Evolutionary conservation across 306 rosid genomes (phyloP).

Genomic region (Elaeagnus macrophylla): DNA sequence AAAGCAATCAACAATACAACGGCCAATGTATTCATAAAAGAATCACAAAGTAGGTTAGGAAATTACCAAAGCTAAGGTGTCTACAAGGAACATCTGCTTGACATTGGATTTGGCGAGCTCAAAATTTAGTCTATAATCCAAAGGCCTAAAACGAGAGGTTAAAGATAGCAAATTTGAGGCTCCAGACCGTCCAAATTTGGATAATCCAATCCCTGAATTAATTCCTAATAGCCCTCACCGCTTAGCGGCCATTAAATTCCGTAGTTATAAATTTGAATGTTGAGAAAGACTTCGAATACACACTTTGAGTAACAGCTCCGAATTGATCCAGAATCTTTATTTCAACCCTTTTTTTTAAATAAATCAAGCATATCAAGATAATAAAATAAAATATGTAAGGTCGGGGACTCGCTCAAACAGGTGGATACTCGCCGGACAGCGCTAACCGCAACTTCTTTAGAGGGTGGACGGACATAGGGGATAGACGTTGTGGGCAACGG

Average conservation of each 20-base stretch:
- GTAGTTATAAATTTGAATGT: constrained; percentile 9
- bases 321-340: background rate
- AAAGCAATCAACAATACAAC: background rate
- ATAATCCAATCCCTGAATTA: constrained; percentile 27
- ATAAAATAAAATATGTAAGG: too few relatives aligned
- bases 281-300: background rate
- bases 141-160: constrained; percentile 22
- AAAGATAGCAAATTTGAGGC: constrained; percentile 24
- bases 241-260: constrained; percentile 59
- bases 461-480: too few relatives aligned
- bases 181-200: constrained; percentile 31
- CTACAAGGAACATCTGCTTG: constrained; percentile 64
- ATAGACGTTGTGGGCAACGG: too few relatives aligned
- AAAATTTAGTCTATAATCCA: constrained; percentile 35
- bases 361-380: too few relatives aligned
- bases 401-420: too few relatives aligned
- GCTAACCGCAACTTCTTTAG: too few relatives aligned
- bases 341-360: too few relatives aligned
- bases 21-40: background rate
- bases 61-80: constrained; percentile 79
- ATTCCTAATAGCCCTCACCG: constrained; percentile 35
- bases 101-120: constrained; percentile 61
- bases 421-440: too few relatives aligned
- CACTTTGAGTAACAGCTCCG: background rate
- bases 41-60: background rate